Evolutionary conservation across 2,329 filamentous ascomycete genomes (phyloP).

Genomic region (Botryosphaeria dothidea): DNA sequence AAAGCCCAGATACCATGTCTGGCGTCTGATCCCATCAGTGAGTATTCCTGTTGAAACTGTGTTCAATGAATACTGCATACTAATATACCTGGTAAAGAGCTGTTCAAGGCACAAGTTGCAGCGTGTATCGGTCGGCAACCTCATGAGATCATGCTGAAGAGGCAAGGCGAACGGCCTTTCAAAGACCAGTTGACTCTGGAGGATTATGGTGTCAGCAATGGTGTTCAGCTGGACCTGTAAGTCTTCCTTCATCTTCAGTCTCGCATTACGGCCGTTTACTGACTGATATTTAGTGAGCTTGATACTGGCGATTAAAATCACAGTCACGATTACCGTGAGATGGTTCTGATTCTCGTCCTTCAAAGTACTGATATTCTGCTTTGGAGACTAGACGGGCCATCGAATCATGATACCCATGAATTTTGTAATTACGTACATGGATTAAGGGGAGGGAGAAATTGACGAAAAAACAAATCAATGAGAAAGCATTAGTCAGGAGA

Average conservation of each 20-base stretch:
- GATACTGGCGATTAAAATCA: constrained; percentile 21
- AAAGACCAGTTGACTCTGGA: constrained; percentile 86
- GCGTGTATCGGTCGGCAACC: constrained; percentile 85
- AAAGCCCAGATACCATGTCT: constrained; percentile 91
- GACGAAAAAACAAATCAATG: neutral
- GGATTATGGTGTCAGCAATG: constrained; percentile 93
- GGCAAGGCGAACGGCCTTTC: constrained; percentile 90
- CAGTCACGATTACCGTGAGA: neutral
- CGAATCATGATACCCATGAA: constrained; percentile 4
- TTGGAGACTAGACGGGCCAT: constrained; percentile 1
- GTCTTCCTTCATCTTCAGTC: neutral
- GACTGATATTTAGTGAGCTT: constrained; percentile 16
- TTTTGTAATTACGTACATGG: neutral
- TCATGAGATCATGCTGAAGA: constrained; percentile 87
- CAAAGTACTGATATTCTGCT: neutral
- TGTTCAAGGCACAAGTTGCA: constrained; percentile 91
- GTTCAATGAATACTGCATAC: neutral
- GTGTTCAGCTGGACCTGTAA: constrained; percentile 63
- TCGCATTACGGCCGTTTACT: neutral
- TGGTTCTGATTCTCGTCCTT: neutral
- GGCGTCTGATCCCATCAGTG: constrained; percentile 74
- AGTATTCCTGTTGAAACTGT: constrained; percentile 24
- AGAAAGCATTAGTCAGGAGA: neutral
- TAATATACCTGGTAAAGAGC: constrained; percentile 42
- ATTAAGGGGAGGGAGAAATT: neutral